These are phyloP conservation scores for Globisporangium alternatum DNA, from an alignment of 352 stramenopile species.

Conservation along the genomic window DNA sequence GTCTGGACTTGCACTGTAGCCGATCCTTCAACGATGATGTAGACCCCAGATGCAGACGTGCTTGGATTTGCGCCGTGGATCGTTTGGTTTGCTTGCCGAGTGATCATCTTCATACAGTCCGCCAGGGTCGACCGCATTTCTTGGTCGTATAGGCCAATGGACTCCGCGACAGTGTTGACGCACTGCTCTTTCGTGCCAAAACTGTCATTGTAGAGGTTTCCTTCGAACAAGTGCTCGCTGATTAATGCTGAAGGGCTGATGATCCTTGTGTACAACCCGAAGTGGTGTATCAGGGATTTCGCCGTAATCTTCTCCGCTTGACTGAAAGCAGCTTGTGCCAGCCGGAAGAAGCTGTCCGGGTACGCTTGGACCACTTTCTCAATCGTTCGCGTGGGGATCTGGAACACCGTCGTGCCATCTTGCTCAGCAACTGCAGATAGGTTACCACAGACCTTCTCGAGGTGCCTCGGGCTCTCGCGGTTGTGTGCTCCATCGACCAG, in stretches of 20 bases:
- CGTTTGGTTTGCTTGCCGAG: conserved; percentile 25
- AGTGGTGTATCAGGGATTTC: conserved; percentile 80
- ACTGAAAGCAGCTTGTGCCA: conserved; percentile 68
- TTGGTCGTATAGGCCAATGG: conserved; percentile 44
- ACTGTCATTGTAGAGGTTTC: conserved; percentile 2
- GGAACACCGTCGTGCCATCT: conserved; percentile 58
- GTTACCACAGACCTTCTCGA: conserved; percentile 50
- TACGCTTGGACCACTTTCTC: conserved; percentile 49
- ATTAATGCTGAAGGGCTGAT: conserved; percentile 34
- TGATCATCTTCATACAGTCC: conserved; percentile 32
- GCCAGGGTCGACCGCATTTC: conserved; percentile 32
- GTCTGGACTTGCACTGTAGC: conserved; percentile 54
- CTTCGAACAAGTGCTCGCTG: conserved; percentile 21
- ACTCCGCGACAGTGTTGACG: conserved; percentile 34
- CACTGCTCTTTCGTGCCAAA: conserved; percentile 22
- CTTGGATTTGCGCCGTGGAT: conserved; percentile 15
- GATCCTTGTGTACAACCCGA: conserved; percentile 56
- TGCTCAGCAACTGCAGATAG: conserved; percentile 50
- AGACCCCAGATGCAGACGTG: conserved; percentile 26
- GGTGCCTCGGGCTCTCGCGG: conserved; percentile 18
- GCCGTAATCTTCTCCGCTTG: conserved; percentile 84
- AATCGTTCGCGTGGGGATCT: conserved; percentile 53
- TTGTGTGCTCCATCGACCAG: conserved; percentile 44
- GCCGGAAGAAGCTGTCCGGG: conserved; percentile 69
- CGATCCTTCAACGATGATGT: conserved; percentile 57